Evolutionary conservation across 2,329 filamentous ascomycete genomes (phyloP), one percentile per base, ranked within the genome.

Genomic region (Neurospora sp.): DNA sequence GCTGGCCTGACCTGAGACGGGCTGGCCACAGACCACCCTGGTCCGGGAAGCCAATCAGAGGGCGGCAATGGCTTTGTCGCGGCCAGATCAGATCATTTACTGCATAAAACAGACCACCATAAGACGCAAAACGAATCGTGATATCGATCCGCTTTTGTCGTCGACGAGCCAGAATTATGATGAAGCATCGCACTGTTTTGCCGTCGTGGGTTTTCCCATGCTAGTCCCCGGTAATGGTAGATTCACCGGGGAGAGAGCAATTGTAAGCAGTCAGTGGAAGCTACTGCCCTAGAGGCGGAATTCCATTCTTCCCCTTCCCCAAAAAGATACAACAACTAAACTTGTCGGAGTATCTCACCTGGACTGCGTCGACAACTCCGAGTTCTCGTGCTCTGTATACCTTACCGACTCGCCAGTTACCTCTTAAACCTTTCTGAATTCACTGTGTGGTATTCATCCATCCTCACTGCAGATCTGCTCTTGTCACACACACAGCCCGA

Each of bases 1-100:
- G 7, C 52, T 62, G 52, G 52, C 52, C 52, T 62, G 52, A 62
- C 52, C 52, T 62, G 52, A 62, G 52, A 33, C 52, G 28, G 52
- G 52, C 23, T 62, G 52, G 52, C 52, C 52, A 62, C 52, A 62
- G 52, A 62, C 52, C 13, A 52, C 52, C 52, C 52, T 10, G 52
- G 23, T 62, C 52, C 13, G 23, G 13, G 13, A 7, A 17, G 5
- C 52, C 52, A 62, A 62, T 62, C 23, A 62, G 28, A 33, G 23
- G 7, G 28, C 1, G 1, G 52, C 23, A 62, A 62, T 62, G 52
- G 13, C 52, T 33, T 36, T 62, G 52, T 62, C 23, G 15, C 70
- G 66, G 52, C 69, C 66, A 73, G 71, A 76, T 76, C 75, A 74
- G 75, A 70, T 74, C 75, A 76, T 76, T 67, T 71, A 66, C 67